Evolutionary conservation across 169 alveolate genomes (phyloP).

Genomic region (Plasmodium gaboni): DNA sequence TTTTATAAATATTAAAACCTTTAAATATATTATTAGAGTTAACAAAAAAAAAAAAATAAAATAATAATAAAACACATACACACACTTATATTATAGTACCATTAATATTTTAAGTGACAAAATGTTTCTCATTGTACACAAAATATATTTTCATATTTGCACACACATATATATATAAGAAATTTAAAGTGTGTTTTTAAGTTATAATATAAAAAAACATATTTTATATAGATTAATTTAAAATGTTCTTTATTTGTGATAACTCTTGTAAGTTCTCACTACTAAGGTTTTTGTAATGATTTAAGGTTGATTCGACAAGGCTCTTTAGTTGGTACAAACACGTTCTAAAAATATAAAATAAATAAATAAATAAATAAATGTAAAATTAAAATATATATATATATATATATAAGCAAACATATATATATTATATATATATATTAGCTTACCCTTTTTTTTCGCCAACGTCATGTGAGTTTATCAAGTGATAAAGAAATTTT

Average conservation of each 20-base stretch:
- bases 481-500: slow-evolving; percentile 40
- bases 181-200: too few species aligned
- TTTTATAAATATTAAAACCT: too few species aligned
- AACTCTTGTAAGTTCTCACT: slow-evolving; percentile 41
- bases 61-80: too few species aligned
- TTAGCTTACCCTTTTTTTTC: slow-evolving; percentile 27
- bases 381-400: slow-evolving; percentile 8
- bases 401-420: background rate
- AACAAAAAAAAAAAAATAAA: too few species aligned
- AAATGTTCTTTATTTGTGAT: slow-evolving; percentile 42
- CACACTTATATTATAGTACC: too few species aligned
- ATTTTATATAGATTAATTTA: slow-evolving; percentile 10
- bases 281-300: slow-evolving; percentile 17
- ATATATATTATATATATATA: background rate
- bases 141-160: too few species aligned
- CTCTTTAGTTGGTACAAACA: slow-evolving; percentile 42
- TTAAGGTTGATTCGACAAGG: slow-evolving; percentile 50
- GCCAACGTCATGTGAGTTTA: slow-evolving; percentile 30
- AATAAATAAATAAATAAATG: background rate
- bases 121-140: too few species aligned
- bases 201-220: too few species aligned
- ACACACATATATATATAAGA: too few species aligned
- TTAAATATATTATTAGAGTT: too few species aligned
- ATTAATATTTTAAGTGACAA: too few species aligned
- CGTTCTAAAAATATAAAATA: slow-evolving; percentile 21